A percentile compares a stretch with the other conserved stretches of the same genome.
phyloP scores from a whole-genome alignment of 352 stramenopile genomes.

The Phytophthora colocasiae region DNA sequence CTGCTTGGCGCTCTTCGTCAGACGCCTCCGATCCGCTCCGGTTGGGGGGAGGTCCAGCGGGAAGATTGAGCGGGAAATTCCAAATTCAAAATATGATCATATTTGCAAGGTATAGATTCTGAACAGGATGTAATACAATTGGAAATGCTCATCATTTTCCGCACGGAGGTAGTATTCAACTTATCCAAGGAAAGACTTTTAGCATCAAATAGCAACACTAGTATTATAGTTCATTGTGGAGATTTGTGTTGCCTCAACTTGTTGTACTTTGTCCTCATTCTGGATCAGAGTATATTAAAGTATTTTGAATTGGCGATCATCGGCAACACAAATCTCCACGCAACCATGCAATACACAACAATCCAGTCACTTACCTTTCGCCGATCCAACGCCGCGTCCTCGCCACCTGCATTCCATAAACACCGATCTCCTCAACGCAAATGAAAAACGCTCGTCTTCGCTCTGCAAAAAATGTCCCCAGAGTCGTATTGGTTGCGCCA shows the following conservation, averaged over 20 bases:
- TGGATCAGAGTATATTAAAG: slow-evolving; percentile 88
- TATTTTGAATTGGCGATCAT: slow-evolving; percentile 72
- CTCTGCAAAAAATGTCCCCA: slow-evolving; percentile 41
- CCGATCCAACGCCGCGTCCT: slow-evolving; percentile 4
- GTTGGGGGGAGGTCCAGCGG: too few species aligned
- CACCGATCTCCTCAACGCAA: slow-evolving; percentile 8
- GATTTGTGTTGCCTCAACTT: slow-evolving; percentile 56
- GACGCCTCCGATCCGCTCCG: too few species aligned
- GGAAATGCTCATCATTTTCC: too few species aligned
- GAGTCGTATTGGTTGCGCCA: slow-evolving; percentile 38
- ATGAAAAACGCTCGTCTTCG: slow-evolving; percentile 25
- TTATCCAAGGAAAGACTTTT: too few species aligned
- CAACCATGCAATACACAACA: slow-evolving; percentile 15
- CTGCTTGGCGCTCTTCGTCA: too few species aligned
- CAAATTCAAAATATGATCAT: too few species aligned
- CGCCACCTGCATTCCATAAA: slow-evolving; percentile 15
- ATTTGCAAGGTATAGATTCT: too few species aligned
- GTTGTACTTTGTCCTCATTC: slow-evolving; percentile 65
- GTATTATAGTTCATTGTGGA: too few species aligned
- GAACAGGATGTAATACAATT: too few species aligned
- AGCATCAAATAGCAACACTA: too few species aligned
- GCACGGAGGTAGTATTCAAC: too few species aligned
- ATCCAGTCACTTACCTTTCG: slow-evolving; percentile 26
- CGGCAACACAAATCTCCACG: slow-evolving; percentile 42
- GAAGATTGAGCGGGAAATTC: too few species aligned